Evolutionary conservation across 2,329 filamentous ascomycete species (phyloP).

Genomic region (Fusarium sp.): DNA sequence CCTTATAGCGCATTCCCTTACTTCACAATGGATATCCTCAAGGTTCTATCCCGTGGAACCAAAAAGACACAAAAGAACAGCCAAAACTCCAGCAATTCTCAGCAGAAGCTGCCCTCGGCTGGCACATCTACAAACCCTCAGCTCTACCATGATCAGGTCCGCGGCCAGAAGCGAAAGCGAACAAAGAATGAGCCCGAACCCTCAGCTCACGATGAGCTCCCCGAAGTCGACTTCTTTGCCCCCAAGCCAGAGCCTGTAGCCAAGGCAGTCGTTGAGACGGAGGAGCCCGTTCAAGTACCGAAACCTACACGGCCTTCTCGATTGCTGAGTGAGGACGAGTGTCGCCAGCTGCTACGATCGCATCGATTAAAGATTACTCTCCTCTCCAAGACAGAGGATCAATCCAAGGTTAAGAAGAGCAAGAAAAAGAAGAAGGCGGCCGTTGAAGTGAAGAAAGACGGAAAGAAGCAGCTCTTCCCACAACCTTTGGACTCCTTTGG

Average conservation of each 20-base stretch:
- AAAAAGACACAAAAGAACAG: constrained; percentile 61
- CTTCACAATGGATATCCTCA: constrained; percentile 73
- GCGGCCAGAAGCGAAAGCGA: constrained; percentile 66
- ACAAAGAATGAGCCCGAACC: constrained; percentile 49
- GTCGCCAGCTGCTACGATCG: constrained; percentile 76
- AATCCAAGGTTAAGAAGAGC: constrained; percentile 60
- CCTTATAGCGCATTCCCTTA: background rate
- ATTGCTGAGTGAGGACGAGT: constrained; percentile 72
- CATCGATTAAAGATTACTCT: constrained; percentile 88
- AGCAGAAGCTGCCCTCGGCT: constrained; percentile 68
- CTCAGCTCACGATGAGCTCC: constrained; percentile 47
- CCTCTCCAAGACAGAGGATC: constrained; percentile 63
- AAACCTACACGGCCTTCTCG: constrained; percentile 44
- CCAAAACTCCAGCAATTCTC: constrained; percentile 41
- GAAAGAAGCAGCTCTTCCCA: constrained; percentile 74
- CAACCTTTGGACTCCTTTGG: constrained; percentile 82
- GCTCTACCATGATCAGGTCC: constrained; percentile 69
- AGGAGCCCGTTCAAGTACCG: constrained; percentile 39
- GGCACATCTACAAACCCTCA: constrained; percentile 73
- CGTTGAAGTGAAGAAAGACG: constrained; percentile 58
- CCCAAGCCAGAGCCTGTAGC: constrained; percentile 51
- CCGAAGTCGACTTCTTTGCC: constrained; percentile 69
- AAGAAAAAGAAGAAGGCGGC: constrained; percentile 64
- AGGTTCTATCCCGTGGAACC: constrained; percentile 75
- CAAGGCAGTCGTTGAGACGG: constrained; percentile 42